A percentile compares a stretch with the other conserved stretches of the same genome.
Evolutionary conservation across 2,329 filamentous ascomycete genomes (phyloP).

Genomic region (Penicillium sp.): DNA sequence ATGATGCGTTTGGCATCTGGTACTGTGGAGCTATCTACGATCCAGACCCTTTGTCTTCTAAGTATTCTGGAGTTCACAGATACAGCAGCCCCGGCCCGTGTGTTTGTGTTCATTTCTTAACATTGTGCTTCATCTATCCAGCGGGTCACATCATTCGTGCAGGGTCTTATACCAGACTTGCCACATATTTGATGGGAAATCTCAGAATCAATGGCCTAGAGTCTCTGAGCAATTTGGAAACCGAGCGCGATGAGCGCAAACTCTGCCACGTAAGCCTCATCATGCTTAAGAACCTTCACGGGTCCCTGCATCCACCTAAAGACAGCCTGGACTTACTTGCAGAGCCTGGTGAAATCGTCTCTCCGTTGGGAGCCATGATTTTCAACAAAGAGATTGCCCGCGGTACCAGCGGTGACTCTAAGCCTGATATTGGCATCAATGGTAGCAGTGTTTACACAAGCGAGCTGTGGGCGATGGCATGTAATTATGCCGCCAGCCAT

Average conservation of each 20-base stretch:
- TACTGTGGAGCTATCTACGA: conserved; percentile 30
- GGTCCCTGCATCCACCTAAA: conserved; percentile 12
- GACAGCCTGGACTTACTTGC: conserved; percentile 7
- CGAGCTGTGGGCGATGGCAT: conserved; percentile 46
- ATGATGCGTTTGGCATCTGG: conserved; percentile 29
- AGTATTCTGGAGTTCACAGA: conserved; percentile 31
- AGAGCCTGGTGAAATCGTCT: not conserved
- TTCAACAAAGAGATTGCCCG: not conserved
- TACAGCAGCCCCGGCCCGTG: conserved; percentile 1
- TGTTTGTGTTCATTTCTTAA: not conserved
- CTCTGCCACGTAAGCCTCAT: conserved; percentile 33
- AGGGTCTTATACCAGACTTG: conserved; percentile 16
- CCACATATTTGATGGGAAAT: conserved; percentile 17
- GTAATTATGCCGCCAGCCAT: conserved; percentile 42
- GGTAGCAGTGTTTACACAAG: conserved; percentile 41
- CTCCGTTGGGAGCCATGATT: conserved; percentile 3
- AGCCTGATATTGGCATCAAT: conserved; percentile 34
- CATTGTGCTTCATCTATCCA: not conserved
- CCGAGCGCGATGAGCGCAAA: conserved; percentile 20
- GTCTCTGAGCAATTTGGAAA: conserved; percentile 15
- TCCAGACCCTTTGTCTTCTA: conserved; percentile 33
- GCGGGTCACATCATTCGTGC: conserved; percentile 20
- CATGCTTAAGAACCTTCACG: conserved; percentile 37
- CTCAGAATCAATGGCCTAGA: conserved; percentile 11
- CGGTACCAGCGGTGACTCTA: conserved; percentile 6